phyloP scores from a whole-genome alignment of 2,329 filamentous ascomycete species.

The Pyricularia pennisetigena region DNA sequence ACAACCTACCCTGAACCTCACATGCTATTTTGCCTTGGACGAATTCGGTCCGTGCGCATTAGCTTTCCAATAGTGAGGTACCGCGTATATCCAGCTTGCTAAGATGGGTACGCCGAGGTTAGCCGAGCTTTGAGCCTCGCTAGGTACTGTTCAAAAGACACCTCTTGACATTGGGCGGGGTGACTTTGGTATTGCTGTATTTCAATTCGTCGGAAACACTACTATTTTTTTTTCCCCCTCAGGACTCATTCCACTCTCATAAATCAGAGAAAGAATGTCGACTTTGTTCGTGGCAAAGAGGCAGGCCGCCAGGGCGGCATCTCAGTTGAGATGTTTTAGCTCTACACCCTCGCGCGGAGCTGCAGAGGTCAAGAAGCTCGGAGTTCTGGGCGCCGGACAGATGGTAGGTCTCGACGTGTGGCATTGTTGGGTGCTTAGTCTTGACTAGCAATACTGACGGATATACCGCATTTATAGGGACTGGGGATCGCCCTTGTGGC shows the following conservation, averaged over 20 bases:
- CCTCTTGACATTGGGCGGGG: background rate
- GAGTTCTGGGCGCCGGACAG: slow-evolving; percentile 89
- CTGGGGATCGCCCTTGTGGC: slow-evolving; percentile 93
- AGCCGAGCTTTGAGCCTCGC: background rate
- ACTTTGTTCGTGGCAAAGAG: slow-evolving; percentile 10
- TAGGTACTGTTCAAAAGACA: background rate
- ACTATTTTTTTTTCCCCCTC: background rate
- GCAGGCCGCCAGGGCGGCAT: slow-evolving; percentile 19
- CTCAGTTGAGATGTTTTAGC: slow-evolving; percentile 55
- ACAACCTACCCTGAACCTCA: background rate
- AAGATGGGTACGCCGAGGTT: background rate
- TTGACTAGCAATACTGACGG: background rate
- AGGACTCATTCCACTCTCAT: background rate
- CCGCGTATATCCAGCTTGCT: background rate
- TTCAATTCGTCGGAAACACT: background rate
- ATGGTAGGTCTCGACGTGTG: slow-evolving; percentile 55
- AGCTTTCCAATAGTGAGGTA: background rate
- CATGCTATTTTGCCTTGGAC: background rate
- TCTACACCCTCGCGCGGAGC: slow-evolving; percentile 49
- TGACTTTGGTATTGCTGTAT: background rate
- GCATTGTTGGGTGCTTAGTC: slow-evolving; percentile 20
- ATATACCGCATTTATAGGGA: slow-evolving; percentile 45
- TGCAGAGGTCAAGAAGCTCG: slow-evolving; percentile 74
- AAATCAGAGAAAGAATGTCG: slow-evolving; percentile 9
- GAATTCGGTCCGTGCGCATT: background rate